Base-by-base conservation (phyloP, 2,329 filamentous ascomycete genomes). In the Beauveria asiatica region DNA sequence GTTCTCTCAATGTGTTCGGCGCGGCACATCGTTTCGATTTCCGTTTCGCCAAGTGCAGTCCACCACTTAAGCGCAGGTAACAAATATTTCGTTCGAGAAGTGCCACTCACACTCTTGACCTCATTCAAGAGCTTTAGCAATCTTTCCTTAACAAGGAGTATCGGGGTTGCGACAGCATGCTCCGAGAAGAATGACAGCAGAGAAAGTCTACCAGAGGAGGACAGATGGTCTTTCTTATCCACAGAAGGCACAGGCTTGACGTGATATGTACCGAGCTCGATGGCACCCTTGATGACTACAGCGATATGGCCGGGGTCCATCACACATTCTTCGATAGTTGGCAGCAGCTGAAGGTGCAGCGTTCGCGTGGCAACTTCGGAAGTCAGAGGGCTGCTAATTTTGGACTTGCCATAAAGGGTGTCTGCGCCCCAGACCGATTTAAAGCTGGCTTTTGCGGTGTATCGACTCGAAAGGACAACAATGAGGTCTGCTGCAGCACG, bases 321-420 rank as follows among this genome's bases (percentile, higher is more conserved):
- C 3, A 93, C 80, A 67, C 88, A 95, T 72, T 97, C 94, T 72
- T 97, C 92, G 10, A 96, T 75, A 2, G 82, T 83, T 0, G 90
- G 90, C 21, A 90, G 72, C n/a, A 97, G 74, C 42, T 88, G 79
- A 21, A 83, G 78, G 21, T 83, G 80, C 1, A 94, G 69, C 21
- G 95, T 73, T 61, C 83, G 85, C 48, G 80, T 75, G 2, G 77
- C 76, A 58, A 87, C 80, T 25, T 85, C 80, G 1, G 75, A 68
- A 3, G 81, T 73, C 58, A 95, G 77, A 78, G 82, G 83, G 50
- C 81, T 76, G 17, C 87, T 70, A 41, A 79, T 72, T 30, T 74
- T 75, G 6, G 75, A 74, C 51, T 79, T 74, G 5, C 84, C 85
- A 68, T 95, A 95, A 0, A 96, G 73, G 16, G 75, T 72, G 27